A percentile compares a stretch with the other conserved stretches of the same genome.
Evolutionary conservation across 2,329 filamentous ascomycete genomes (phyloP).

Genomic region (Zasmidium cellare): DNA sequence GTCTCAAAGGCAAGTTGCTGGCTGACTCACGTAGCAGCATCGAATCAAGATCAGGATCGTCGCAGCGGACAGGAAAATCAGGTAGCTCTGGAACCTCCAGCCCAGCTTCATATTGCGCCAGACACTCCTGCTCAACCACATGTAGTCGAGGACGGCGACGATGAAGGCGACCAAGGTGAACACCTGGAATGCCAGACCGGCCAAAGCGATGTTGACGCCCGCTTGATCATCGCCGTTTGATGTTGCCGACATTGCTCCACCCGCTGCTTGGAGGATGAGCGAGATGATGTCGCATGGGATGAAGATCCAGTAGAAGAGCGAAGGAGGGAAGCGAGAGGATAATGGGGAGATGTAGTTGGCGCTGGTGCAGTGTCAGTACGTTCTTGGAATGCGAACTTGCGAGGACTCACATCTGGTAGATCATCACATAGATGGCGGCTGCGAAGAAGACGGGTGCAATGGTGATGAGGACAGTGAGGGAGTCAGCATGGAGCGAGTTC

Average conservation of each 20-base stretch:
- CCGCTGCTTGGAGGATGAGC: conserved; percentile 60
- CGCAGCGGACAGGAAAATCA: neutral
- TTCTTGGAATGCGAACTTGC: neutral
- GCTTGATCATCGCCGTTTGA: conserved; percentile 29
- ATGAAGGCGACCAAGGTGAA: conserved; percentile 59
- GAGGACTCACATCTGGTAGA: conserved; percentile 36
- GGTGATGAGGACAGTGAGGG: conserved; percentile 54
- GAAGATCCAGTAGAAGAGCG: conserved; percentile 44
- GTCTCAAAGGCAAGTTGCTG: neutral
- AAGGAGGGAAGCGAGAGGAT: conserved; percentile 20
- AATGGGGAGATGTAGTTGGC: conserved; percentile 18
- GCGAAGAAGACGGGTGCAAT: conserved; percentile 66
- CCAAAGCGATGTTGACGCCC: conserved; percentile 64
- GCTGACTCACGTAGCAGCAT: conserved; percentile 1
- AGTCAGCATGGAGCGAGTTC: too few species aligned
- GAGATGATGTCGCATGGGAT: conserved; percentile 64
- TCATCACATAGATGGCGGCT: conserved; percentile 64
- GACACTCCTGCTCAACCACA: neutral
- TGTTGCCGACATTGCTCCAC: conserved; percentile 46
- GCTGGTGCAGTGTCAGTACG: conserved; percentile 2
- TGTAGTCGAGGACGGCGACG: conserved; percentile 5
- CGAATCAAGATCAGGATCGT: conserved; percentile 1
- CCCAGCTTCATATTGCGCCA: neutral
- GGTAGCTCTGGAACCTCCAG: neutral
- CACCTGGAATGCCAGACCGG: conserved; percentile 63